Evolutionary conservation across 2,329 filamentous ascomycete genomes (phyloP), one percentile per base, ranked within the genome.

Genomic region (Aspergillus ochraceus): DNA sequence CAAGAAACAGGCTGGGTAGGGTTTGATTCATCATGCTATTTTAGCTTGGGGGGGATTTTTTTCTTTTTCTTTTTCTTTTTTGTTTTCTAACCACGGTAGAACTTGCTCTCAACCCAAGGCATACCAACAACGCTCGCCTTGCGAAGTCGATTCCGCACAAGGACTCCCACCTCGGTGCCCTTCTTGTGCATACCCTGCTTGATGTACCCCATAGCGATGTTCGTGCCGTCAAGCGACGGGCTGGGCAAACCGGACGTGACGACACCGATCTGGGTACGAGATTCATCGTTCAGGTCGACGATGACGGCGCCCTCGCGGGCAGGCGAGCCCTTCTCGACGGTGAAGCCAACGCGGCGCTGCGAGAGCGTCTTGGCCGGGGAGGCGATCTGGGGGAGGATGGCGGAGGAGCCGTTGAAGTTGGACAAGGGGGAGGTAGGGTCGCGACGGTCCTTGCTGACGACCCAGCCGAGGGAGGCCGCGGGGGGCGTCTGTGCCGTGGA

Each of bases 191-290:
- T 79, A 0, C 91, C 91, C 64, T 90, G 87, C 77, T 87, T 86
- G 71, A 97, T 83, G 73, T 97, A 97, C 0, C 89, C 95, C 95
- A 99, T 99, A 58, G 94, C 92, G 63, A 99, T 94, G 76, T 98
- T 97, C 81, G 90, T 90, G 4, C 78, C 78, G 64, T 88, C 88
- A 52, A 97, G 80, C 0, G 89, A 91, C 2, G 95, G 95, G 72
- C 90, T 93, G 0, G 95, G 95, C 66, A 92, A 91, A 17, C 95
- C 95, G 67, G 91, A 96, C 5, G 95, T 99, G 63, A 99, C 83
- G 39, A 81, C 84, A 14, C 95, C 95, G 57, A 98, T 83, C 67
- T 86, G 85, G 67, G 89, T 74, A 46, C 73, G 78, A 32, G 86
- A 87, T 6, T 86, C 82, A 60, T 84, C 80, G 49, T 77, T 74